Base-by-base conservation (phyloP, 495 filamentous ascomycete genomes). In the Clavariopsis aquatica region DNA sequence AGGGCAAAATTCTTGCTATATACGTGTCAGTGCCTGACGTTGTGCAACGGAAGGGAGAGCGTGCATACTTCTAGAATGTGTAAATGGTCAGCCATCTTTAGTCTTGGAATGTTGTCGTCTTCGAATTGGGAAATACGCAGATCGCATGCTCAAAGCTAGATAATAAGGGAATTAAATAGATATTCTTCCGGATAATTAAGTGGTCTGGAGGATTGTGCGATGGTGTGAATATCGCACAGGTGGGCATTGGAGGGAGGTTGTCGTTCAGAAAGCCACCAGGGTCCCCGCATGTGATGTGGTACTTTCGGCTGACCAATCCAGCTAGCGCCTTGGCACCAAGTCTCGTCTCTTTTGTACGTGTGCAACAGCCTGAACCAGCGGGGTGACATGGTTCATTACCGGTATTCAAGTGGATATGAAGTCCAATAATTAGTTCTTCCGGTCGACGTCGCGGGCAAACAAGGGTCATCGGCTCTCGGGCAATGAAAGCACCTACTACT, bases 1-100 rank as follows among this genome's bases (percentile, higher is more conserved):
- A 19, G 85, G 85, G 65, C 85, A 89, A 70, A 84, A 86, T 45
- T 77, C 78, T 65, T 75, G 78, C 80, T 74, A 20, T 4, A 8
- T 34, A 13, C 4, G 20, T 12, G 46, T 67, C 19, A 67, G 62
- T 10, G 26, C 8, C 17, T 22, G 17, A 8, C 34, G 23, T 34
- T 22, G 43, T 12, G 24, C n/a, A 34, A 38, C 20, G 15, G n/a
- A 27, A 22, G 26, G 23, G 24, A 22, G 29, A 68, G n/a, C n/a
- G n/a, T 15, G 19, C 20, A 49, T 49, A 24, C 66, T 43, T 69
- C 60, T 57, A 69, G 47, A 38, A 57, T 10, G 24, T 49, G 38
- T 26, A 69, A 31, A 49, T 62, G 49, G 1, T 69, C 67, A 65
- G n/a, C 67, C 67, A 65, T 69, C 13, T 45, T 69, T 52, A 8